phyloP scores from a whole-genome alignment of 2,329 filamentous ascomycete species.

The Hymenotorrendiella dingleyae region DNA sequence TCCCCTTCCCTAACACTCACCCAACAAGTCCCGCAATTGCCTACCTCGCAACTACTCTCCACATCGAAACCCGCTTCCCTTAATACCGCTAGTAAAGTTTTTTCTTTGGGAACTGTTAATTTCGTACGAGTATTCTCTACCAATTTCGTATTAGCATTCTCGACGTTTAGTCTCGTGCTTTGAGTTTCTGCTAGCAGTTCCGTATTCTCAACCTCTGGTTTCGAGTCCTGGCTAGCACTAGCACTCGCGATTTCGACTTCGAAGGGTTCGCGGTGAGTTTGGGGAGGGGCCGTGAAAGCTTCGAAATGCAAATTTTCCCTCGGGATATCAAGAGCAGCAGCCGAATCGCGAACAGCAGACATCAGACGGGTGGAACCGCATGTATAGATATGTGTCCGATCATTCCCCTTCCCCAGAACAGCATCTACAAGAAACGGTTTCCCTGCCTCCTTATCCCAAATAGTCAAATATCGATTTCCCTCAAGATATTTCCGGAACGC shows the following conservation, averaged over 20 bases:
- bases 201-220: constrained; percentile 39
- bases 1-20: constrained; percentile 34
- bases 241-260: constrained; percentile 45
- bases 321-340: constrained; percentile 37
- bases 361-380: constrained; percentile 56
- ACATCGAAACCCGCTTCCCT: constrained; percentile 36
- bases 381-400: constrained; percentile 54
- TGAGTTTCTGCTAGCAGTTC: too few species aligned
- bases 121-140: too few species aligned
- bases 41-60: constrained; percentile 37
- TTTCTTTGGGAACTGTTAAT: too few species aligned
- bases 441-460: constrained; percentile 48
- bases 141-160: too few species aligned
- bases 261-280: constrained; percentile 54
- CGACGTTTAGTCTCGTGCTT: too few species aligned
- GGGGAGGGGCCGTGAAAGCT: constrained; percentile 48
- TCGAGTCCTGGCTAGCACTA: too few species aligned
- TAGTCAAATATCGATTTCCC: constrained; percentile 36
- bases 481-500: constrained; percentile 45
- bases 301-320: constrained; percentile 54
- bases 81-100: constrained; percentile 37
- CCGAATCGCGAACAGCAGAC: constrained; percentile 40
- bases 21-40: constrained; percentile 39
- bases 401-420: constrained; percentile 41
- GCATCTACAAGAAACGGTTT: constrained; percentile 45